Evolutionary conservation across 2,329 filamentous ascomycete genomes (phyloP).

Genomic region (Penicillium sumatraense): DNA sequence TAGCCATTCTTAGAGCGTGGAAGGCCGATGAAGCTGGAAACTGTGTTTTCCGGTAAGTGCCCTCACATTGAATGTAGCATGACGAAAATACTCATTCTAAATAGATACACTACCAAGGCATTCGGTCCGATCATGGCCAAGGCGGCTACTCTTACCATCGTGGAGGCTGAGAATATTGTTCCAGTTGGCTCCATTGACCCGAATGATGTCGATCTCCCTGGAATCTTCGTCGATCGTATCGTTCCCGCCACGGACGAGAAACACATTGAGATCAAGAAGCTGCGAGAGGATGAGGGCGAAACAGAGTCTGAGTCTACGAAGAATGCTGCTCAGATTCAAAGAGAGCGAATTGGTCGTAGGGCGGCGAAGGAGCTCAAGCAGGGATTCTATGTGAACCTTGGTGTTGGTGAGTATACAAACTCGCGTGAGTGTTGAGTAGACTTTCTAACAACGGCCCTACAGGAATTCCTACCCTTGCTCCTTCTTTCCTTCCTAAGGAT

Average conservation of each 20-base stretch:
- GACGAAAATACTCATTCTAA: neutral
- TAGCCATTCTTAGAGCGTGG: constrained; percentile 76
- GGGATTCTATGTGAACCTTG: constrained; percentile 42
- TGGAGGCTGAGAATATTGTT: constrained; percentile 85
- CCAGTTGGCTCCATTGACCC: constrained; percentile 73
- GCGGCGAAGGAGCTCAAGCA: constrained; percentile 81
- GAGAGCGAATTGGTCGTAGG: constrained; percentile 70
- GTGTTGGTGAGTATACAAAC: constrained; percentile 32
- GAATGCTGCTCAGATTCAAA: constrained; percentile 40
- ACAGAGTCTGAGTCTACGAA: constrained; percentile 42
- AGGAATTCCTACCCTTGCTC: constrained; percentile 85
- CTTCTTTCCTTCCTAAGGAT: constrained; percentile 70
- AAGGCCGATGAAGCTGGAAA: constrained; percentile 79
- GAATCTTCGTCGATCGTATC: constrained; percentile 82
- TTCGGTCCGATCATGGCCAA: constrained; percentile 81
- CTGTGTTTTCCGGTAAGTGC: constrained; percentile 70
- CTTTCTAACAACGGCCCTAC: neutral
- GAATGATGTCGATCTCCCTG: constrained; percentile 76
- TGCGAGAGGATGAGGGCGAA: constrained; percentile 49
- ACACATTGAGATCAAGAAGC: constrained; percentile 71
- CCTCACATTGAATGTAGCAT: too few species aligned
- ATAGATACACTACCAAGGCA: constrained; percentile 70
- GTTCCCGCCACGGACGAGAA: constrained; percentile 74
- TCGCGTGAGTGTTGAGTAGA: neutral
- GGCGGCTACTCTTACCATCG: constrained; percentile 76